Evolutionary conservation across 73 alveolate genomes (phyloP).

Genomic region (Durusdinium trenchii): DNA sequence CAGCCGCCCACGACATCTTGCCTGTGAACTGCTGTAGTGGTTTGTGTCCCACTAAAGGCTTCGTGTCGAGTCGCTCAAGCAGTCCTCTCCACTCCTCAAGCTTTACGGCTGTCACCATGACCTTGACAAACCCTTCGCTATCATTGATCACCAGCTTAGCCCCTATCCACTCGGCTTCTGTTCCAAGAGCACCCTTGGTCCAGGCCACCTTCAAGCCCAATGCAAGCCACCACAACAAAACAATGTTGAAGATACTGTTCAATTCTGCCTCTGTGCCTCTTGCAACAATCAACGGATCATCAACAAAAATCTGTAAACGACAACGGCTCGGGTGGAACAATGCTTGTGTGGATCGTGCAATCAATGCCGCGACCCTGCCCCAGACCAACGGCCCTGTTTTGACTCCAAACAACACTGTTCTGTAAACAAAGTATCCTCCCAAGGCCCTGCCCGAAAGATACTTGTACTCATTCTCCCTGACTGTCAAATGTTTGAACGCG

Average conservation of each 20-base stretch:
- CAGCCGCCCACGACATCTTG: no score
- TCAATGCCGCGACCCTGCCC: slow-evolving; percentile 34
- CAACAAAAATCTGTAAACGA: not conserved
- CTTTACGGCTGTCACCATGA: not conserved
- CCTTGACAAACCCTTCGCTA: not conserved
- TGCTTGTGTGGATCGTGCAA: slow-evolving; percentile 23
- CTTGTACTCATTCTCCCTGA: not conserved
- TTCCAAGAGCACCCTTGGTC: not conserved
- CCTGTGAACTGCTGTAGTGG: no score
- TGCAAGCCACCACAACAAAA: not conserved
- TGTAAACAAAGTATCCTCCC: not conserved
- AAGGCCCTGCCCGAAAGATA: not conserved
- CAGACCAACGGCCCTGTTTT: slow-evolving; percentile 41
- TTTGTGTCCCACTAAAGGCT: not conserved
- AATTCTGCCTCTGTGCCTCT: no score
- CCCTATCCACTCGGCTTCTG: not conserved
- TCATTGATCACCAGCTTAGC: not conserved
- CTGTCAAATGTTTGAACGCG: slow-evolving; percentile 49
- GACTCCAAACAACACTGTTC: slow-evolving; percentile 32
- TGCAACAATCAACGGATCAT: not conserved
- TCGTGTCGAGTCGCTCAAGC: not conserved
- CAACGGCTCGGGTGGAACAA: not conserved
- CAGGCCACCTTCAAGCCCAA: not conserved
- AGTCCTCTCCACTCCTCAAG: not conserved
- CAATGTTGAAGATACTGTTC: no score